Evolutionary conservation across 169 alveolate species (phyloP), one percentile per base, ranked within the genome.

Genomic region (Prorocentrum cordatum): DNA sequence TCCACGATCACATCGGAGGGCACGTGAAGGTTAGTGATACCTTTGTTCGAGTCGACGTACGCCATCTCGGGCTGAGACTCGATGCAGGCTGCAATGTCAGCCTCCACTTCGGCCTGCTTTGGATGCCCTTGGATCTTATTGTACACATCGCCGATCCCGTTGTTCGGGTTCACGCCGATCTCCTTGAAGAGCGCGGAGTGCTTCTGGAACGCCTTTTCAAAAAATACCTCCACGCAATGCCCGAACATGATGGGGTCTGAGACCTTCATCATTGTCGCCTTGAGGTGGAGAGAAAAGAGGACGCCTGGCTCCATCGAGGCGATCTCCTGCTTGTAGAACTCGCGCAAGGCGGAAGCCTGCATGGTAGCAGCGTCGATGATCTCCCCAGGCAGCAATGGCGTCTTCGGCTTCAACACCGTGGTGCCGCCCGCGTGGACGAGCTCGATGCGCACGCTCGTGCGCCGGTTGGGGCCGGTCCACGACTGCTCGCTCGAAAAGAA

Each of bases 201-300:
- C 62, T 85, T 85, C 42, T 68, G 80, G 27, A 85, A 85, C 31
- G 80, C 92, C 18, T 59, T 67, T 38, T 68, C 58, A 58, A 70
- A 85, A 68, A 16, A 85, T 36, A 85, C 92, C 85, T 73, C 85
- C 33, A 83, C 91, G 35, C 83, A 66, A 35, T 83, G 91, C 27
- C 91, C 91, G 24, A 83, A 83, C 62, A 83, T 79, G 2, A 83
- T 79, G 0, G 91, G 91, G 47, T 83, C 91, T 1, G 70, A 38
- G 26, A 83, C 83, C n/a, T 83, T 83, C 88, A 82, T 82, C 91
- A 82, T 82, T n/a, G 91, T 82, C n/a, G 91, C 91, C 58, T 82
- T 82, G 26, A 82, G 80, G 58, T 82, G 91, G 70, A 82, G 10
- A 22, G 68, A 38, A 32, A 38, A 82, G 24, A 82, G 68, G 27